A percentile compares a stretch with the other conserved stretches of the same genome.
phyloP scores from a whole-genome alignment of 2,329 filamentous ascomycete genomes.

The Colletotrichum zoysiae region DNA sequence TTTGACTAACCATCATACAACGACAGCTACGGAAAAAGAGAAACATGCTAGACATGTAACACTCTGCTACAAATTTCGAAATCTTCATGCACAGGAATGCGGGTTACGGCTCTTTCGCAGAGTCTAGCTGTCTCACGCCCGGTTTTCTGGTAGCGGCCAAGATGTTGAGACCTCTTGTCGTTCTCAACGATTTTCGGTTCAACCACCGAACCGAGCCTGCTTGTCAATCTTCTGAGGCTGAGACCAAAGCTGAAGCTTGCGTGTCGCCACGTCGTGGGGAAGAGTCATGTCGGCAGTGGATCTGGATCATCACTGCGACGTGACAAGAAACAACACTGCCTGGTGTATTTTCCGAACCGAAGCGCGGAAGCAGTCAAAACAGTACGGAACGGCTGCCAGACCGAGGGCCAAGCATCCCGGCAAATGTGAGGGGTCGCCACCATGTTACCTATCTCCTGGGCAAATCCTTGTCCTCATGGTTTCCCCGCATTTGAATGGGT shows the following conservation, averaged over 20 bases:
- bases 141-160: background rate
- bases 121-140: background rate
- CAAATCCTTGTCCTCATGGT: slow-evolving; percentile 4
- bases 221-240: background rate
- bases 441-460: background rate
- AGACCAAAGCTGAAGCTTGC: background rate
- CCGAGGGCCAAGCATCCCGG: slow-evolving; percentile 17
- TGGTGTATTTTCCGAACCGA: slow-evolving; percentile 20
- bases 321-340: background rate
- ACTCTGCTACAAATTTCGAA: background rate
- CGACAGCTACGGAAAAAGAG: too few species aligned
- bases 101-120: background rate
- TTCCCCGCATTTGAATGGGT: slow-evolving; percentile 25
- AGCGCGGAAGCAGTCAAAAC: background rate
- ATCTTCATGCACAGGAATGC: background rate
- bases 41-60: background rate
- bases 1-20: too few species aligned
- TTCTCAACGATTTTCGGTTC: background rate
- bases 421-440: background rate
- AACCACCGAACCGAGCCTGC: slow-evolving; percentile 4
- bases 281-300: background rate
- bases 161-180: too few species aligned
- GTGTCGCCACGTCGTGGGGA: background rate
- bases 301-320: background rate
- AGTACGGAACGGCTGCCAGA: slow-evolving; percentile 15